Conservation (phyloP, 352 stramenopile genomes). For the Peronospora farinosa region DNA sequence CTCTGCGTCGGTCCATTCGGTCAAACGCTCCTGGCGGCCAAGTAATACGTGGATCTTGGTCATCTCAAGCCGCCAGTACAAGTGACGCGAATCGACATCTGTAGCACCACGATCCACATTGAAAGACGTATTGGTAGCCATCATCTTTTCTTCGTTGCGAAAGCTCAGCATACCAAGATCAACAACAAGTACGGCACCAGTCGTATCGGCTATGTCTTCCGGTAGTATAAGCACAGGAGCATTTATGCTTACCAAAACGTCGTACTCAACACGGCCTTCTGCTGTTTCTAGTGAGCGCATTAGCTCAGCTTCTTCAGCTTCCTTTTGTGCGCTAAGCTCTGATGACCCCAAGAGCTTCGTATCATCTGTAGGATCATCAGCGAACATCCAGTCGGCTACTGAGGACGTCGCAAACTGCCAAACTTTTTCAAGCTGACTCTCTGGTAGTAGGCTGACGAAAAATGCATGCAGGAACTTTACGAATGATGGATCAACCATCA, state of each 20-base stretch:
- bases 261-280: constrained; percentile 35
- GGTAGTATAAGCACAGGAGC: constrained; percentile 67
- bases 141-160: constrained; percentile 36
- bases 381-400: constrained; percentile 76
- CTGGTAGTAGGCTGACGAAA: constrained; percentile 57
- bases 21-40: constrained; percentile 33
- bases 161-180: constrained; percentile 70
- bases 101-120: constrained; percentile 1
- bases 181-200: constrained; percentile 48
- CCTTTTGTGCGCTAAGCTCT: constrained; percentile 14
- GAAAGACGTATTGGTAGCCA: constrained; percentile 12
- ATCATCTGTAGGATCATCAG: constrained; percentile 35
- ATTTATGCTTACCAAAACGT: constrained; percentile 68
- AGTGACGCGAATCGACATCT: constrained; percentile 17
- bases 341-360: constrained; percentile 14
- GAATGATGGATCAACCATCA: constrained; percentile 70
- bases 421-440: constrained; percentile 65
- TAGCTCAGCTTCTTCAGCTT: constrained; percentile 34
- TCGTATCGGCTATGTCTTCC: constrained; percentile 36
- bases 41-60: constrained; percentile 57
- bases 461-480: constrained; percentile 63
- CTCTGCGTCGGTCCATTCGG: constrained; percentile 36
- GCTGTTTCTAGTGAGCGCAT: constrained; percentile 35
- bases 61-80: constrained; percentile 60
- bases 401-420: constrained; percentile 81